Evolutionary conservation across 805 yeast genomes (phyloP).

Genomic region (Yarrowia sp.): DNA sequence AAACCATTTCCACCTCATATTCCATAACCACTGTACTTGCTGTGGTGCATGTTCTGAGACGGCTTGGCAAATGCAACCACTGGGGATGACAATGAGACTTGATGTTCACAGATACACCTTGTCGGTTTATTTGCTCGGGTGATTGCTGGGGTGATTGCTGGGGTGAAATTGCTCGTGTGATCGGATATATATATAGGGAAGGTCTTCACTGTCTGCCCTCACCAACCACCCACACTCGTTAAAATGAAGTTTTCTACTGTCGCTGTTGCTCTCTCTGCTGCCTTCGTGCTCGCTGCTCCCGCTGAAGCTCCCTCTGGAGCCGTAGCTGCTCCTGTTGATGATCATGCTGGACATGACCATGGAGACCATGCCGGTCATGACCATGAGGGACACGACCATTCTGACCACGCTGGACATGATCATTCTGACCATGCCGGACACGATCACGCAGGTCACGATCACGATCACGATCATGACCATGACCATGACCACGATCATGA

Average conservation of each 20-base stretch:
- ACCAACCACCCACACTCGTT: not conserved
- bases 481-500: not conserved
- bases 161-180: too few relatives aligned
- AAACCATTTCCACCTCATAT: too few relatives aligned
- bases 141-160: too few relatives aligned
- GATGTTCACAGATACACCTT: not conserved
- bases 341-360: too few relatives aligned
- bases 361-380: not conserved
- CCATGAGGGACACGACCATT: constrained; percentile 4
- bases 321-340: constrained; percentile 18
- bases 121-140: constrained; percentile 27
- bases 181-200: too few relatives aligned
- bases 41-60: too few relatives aligned
- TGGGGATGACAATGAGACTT: too few relatives aligned
- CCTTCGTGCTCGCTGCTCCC: constrained; percentile 4
- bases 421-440: not conserved
- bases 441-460: not conserved
- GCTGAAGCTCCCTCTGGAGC: not conserved
- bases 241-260: constrained; percentile 33
- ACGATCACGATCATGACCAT: not conserved
- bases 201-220: not conserved
- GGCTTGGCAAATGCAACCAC: too few relatives aligned
- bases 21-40: too few relatives aligned
- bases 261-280: constrained; percentile 30
- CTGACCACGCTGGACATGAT: not conserved